Base-by-base conservation (phyloP, 2,329 filamentous ascomycete genomes). In the Verticillium alfalfae region DNA sequence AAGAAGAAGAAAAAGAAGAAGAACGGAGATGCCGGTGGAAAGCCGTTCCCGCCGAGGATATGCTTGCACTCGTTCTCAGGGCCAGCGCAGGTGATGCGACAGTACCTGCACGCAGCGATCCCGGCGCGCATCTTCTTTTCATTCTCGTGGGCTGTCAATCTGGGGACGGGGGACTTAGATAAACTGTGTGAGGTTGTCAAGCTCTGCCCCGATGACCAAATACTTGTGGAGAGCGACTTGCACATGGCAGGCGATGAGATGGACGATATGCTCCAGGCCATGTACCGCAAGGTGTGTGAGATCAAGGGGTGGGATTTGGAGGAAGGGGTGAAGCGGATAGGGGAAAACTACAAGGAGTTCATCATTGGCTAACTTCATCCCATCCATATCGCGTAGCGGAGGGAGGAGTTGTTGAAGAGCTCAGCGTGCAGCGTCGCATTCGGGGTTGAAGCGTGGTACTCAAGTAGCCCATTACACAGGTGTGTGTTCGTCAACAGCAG, bases 21-120 rank as follows among this genome's bases (percentile, higher is more conserved):
- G 61, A 10, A 64, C 59, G 1, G 15, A 26, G 13, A 55, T 62
- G 6, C 2, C 31, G 0, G 8, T 3, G 0, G n/a, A 56, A 87
- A 83, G 63, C 88, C 90, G 0, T 98, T 89, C 67, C 93, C 95
- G 4, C 93, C 93, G 1, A 81, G 93, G 9, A 89, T 98, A 71
- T 99, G 95, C 71, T 85, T 99, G 63, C 95, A 99, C 75, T 97
- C 93, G 0, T 99, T 93, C 75, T 96, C 91, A 57, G 94, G 92
- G 0, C 84, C 89, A 6, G 80, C 86, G 12, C 88, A 95, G 61
- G 83, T 88, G 37, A 77, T 97, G 41, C 88, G 84, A 66, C 92
- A 93, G 72, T 98, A 97, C 70, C 77, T 92, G 57, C 83, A 90
- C 65, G 84, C 86, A 1, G 80, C 84, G 1, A 86, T 95, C 9